phyloP scores from a whole-genome alignment of 805 yeast genomes.

The Jamesozyma gamospora region DNA sequence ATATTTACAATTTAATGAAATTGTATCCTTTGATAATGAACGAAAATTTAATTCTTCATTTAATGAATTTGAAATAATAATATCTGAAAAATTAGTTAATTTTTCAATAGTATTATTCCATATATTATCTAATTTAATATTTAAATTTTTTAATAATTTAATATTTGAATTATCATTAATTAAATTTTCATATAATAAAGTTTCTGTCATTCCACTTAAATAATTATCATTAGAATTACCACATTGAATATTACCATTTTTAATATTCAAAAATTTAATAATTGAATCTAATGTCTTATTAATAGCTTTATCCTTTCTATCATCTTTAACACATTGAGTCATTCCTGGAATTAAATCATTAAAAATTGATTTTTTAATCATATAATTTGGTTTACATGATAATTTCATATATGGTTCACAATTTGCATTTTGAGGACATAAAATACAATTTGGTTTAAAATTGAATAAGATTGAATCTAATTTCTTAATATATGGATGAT shows the following conservation, averaged over 20 bases:
- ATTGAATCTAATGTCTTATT: constrained; percentile 54
- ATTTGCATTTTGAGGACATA: constrained; percentile 70
- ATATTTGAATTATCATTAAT: constrained; percentile 35
- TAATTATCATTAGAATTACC: constrained; percentile 36
- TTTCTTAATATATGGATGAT: not conserved
- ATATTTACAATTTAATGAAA: constrained; percentile 1
- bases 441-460: constrained; percentile 51
- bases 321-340: constrained; percentile 63
- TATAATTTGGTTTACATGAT: constrained; percentile 58
- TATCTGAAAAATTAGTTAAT: not conserved
- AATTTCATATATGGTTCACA: constrained; percentile 51
- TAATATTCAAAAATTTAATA: constrained; percentile 46
- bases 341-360: constrained; percentile 49
- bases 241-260: constrained; percentile 53
- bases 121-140: not conserved
- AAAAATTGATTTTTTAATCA: constrained; percentile 31
- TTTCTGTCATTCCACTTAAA: constrained; percentile 39
- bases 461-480: constrained; percentile 27
- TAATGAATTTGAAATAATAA: not conserved
- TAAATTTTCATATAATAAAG: constrained; percentile 35
- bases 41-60: not conserved
- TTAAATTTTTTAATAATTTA: not conserved
- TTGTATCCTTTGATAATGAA: not conserved
- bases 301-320: constrained; percentile 52
- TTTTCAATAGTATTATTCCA: constrained; percentile 1